These are phyloP conservation scores for Ilex asprella DNA, from an alignment of 257 asterid species.

Conservation along the genomic window DNA sequence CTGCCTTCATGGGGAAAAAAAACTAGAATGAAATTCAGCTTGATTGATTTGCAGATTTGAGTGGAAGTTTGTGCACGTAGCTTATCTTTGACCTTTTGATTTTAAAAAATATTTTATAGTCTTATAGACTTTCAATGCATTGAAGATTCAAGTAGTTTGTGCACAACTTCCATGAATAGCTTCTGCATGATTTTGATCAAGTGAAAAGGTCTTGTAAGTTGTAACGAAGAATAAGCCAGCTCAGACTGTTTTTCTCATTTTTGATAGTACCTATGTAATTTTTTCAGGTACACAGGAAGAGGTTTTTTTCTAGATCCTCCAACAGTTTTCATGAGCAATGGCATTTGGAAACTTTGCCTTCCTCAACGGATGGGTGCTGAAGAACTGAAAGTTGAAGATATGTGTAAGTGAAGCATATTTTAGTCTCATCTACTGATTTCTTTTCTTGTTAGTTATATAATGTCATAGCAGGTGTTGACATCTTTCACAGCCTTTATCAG, in stretches of 20 bases:
- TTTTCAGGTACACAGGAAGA: constrained; percentile 82
- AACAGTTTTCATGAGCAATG: constrained; percentile 54
- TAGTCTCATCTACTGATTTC: background rate
- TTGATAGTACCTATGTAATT: background rate
- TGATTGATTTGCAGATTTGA: too few species aligned
- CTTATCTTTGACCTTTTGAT: too few species aligned
- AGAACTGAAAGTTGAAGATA: constrained; percentile 29
- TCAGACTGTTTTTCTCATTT: background rate
- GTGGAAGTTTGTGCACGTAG: too few species aligned
- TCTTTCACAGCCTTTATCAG: constrained; percentile 58
- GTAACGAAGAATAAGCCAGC: background rate
- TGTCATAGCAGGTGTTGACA: constrained; percentile 12
- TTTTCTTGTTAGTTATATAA: constrained; percentile 6
- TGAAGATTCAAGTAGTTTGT: too few species aligned
- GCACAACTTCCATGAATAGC: too few species aligned
- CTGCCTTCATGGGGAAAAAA: too few species aligned
- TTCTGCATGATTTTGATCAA: too few species aligned
- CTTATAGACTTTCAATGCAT: too few species aligned
- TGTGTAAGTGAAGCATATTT: constrained; percentile 42
- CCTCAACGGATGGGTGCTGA: constrained; percentile 52
- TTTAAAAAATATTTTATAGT: too few species aligned
- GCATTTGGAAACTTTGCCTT: constrained; percentile 67
- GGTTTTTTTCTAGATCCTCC: constrained; percentile 93
- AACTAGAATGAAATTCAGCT: too few species aligned
- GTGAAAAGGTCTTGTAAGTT: too few species aligned